Evolutionary conservation across 495 filamentous ascomycete genomes (phyloP), one percentile per base, ranked within the genome.

Genomic region (Sphaerosporella brunnea): DNA sequence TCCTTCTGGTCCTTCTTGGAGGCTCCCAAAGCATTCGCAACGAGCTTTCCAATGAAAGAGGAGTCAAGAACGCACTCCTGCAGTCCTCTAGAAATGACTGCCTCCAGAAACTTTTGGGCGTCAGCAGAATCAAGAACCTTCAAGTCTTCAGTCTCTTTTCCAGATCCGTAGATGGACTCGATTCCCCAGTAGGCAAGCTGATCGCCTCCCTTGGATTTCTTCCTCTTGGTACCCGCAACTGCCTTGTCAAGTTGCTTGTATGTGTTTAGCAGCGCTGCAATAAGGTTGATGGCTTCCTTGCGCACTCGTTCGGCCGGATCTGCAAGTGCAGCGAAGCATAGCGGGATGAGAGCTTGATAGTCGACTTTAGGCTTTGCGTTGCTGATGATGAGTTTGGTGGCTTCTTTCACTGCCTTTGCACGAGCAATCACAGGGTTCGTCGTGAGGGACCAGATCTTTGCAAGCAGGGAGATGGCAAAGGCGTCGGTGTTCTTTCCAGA

Each of bases 61-160:
- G 72, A 63, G 58, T 94, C 85, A 16, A 93, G 65, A 8, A 84
- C 69, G 54, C 78, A 87, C 62, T 93, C 87, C 57, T 94, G 86
- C 15, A 95, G 57, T 3, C 67, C 72, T 1, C 81, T 79, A 19
- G 82, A 57, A 25, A 95, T 61, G 20, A 79, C 65, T 16, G 70
- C 72, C 15, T 71, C 64, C 5, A 93, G 51, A 9, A 94, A 64
- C 40, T 73, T 73, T 16, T 69, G 60, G 2, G 63, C 65, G 36
- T 78, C 73, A 13, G 73, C 69, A 2, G 53, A 50, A 25, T 73
- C 63, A n/a, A 93, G 66, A 70, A 73, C 79, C 23, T 64, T 62
- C 16, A 84, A 51, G 2, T 64, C 53, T 23, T 70, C 64, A 0
- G 69, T 68, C 18, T 68, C 64, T 25, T 67, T 63, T 21, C 65